Evolutionary conservation across 108 stramenopile genomes (phyloP).

Genomic region (Licmophora abbreviata): DNA sequence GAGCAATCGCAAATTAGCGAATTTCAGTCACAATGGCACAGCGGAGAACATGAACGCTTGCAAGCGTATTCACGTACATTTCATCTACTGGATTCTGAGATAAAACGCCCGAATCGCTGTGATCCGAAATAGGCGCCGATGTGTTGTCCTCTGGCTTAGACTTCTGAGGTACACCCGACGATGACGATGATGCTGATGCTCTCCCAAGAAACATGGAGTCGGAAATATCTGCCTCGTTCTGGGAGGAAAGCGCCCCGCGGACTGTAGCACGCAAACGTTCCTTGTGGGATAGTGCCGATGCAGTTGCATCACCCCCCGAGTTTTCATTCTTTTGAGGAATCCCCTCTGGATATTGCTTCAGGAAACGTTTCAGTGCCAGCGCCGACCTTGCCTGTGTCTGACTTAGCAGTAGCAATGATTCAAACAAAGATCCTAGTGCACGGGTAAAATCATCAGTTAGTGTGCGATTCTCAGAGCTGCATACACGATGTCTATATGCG

Average conservation of each 20-base stretch:
- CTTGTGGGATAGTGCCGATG: slow-evolving; percentile 22
- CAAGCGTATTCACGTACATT: no score
- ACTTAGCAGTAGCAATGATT: slow-evolving; percentile 45
- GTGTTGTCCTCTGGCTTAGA: slow-evolving; percentile 11
- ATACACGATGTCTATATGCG: no score
- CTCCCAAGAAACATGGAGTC: slow-evolving; percentile 73
- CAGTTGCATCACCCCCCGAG: slow-evolving; percentile 6
- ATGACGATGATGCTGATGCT: slow-evolving; percentile 6
- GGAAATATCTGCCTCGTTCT: slow-evolving; percentile 69
- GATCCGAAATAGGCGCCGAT: neutral
- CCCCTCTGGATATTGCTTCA: slow-evolving; percentile 10
- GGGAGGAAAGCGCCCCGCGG: slow-evolving; percentile 54
- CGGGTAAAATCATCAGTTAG: neutral
- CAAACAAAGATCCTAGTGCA: slow-evolving; percentile 18
- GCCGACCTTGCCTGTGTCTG: slow-evolving; percentile 48
- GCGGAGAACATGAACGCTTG: no score
- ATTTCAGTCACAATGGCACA: no score
- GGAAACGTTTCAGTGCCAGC: slow-evolving; percentile 23
- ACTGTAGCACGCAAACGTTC: slow-evolving; percentile 70
- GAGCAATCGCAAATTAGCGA: no score
- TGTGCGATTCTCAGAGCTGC: neutral
- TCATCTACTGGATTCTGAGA: slow-evolving; percentile 24
- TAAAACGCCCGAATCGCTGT: neutral
- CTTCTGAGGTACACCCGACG: no score
- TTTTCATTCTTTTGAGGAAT: slow-evolving; percentile 7